A percentile compares a stretch with the other conserved stretches of the same genome.
phyloP scores from a whole-genome alignment of 2,329 filamentous ascomycete genomes.

The Penicillium sp. region DNA sequence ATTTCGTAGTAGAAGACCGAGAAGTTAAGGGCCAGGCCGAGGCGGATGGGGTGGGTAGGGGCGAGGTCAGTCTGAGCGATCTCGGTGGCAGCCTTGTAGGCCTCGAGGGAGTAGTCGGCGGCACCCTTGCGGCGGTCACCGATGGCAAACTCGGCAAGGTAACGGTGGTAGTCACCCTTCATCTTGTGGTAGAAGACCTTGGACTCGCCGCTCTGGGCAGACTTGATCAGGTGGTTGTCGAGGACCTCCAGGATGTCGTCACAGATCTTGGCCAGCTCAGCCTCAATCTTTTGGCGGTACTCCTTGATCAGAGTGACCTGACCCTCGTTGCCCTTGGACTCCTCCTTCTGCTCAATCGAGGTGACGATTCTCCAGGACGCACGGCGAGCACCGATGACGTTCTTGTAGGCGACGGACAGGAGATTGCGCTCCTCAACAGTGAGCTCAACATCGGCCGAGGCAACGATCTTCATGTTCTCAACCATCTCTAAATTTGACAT shows the following conservation, averaged over 20 bases:
- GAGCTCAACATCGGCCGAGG: conserved; percentile 80
- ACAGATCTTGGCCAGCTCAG: conserved; percentile 95
- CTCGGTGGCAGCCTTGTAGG: conserved; percentile 93
- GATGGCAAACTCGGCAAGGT: conserved; percentile 94
- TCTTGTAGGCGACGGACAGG: conserved; percentile 98
- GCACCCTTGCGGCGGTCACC: conserved; percentile 95
- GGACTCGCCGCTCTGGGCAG: conserved; percentile 92
- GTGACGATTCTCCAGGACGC: conserved; percentile 98
- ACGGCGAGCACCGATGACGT: conserved; percentile 95
- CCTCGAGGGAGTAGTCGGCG: conserved; percentile 91
- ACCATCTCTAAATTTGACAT: conserved; percentile 78
- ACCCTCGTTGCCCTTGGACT: conserved; percentile 94
- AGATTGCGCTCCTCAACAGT: conserved; percentile 97
- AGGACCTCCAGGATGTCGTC: conserved; percentile 95
- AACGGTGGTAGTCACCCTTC: conserved; percentile 99
- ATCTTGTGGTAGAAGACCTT: conserved; percentile 99
- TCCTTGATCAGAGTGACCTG: conserved; percentile 94
- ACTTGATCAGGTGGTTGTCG: conserved; percentile 90
- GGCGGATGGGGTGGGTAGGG: conserved; percentile 89
- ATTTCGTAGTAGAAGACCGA: conserved; percentile 99
- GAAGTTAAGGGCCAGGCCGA: conserved; percentile 92
- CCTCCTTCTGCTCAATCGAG: conserved; percentile 99
- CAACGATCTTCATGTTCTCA: conserved; percentile 99
- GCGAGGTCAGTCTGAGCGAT: conserved; percentile 87
- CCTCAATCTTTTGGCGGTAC: conserved; percentile 98